Base-by-base conservation (phyloP, 148 eudicot species). In the Persicaria maculosa region DNA sequence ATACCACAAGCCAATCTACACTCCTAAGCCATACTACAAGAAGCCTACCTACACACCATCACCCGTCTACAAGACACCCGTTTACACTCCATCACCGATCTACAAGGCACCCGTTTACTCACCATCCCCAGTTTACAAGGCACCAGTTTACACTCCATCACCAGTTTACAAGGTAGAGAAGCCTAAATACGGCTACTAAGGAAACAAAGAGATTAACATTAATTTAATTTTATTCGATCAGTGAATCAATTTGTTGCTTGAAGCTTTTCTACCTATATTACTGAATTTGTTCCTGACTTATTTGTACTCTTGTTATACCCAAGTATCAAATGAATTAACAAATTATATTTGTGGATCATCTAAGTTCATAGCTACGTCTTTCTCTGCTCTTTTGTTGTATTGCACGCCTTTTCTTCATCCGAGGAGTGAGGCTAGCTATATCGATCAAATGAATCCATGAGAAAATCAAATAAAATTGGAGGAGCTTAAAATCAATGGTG, bases 111-210 rank as follows among this genome's bases (percentile, higher is more conserved):
- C 71, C 1, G 71, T 31, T 31, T 67, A 31, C 15, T 6, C 71
- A 0, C 47, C 71, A 67, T 68, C 72, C 6, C 72, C 47, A 0
- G 50, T 68, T 9, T 43, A 68, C 72, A 68, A 68, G 46, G 17
- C 72, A 68, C 72, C 72, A 15, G 25, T 44, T 44, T 68, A 68
- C 48, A 31, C 47, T 17, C 47, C 72, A 68, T 36, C 44, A 65
- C 70, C 70, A 31, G 12, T 20, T 0, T 65, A 65, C 15, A 36
- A 65, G 70, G 40, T 31, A 3, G 40, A 31, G 40, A 61, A 61
- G 4, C 47, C 71, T 7, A n/a, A 31, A 67, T 40, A 67, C 16
- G 44, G 6, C 8, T 25, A 67, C 72, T 68, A 8, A 31, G 17
- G 59, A 54, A 5, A 54, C 15, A 5, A 54, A 16, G 59, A 54